phyloP scores from a whole-genome alignment of 192 early-diverging fungal genomes.

The Phlyctochytrium arcticum region DNA sequence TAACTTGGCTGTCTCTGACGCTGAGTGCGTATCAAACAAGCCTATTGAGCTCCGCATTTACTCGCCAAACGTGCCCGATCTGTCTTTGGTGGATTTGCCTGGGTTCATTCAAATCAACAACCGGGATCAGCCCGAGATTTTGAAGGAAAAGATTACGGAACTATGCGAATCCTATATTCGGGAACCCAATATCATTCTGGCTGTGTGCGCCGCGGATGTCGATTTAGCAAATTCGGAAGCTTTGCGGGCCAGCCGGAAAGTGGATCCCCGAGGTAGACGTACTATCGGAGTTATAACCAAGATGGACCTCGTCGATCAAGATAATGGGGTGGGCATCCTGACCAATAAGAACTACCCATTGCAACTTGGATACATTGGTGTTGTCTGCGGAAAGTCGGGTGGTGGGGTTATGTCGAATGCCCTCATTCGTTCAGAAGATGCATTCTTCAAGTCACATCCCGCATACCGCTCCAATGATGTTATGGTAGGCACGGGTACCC shows the following conservation, averaged over 20 bases:
- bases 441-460: conserved; percentile 53
- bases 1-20: conserved; percentile 90
- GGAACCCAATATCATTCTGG: conserved; percentile 97
- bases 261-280: conserved; percentile 88
- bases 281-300: conserved; percentile 99
- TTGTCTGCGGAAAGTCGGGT: conserved; percentile 74
- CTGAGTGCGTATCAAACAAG: conserved; percentile 86
- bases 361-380: conserved; percentile 93
- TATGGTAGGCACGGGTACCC: conserved; percentile 77
- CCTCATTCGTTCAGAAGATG: conserved; percentile 50
- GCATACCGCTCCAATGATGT: conserved; percentile 63
- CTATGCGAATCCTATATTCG: conserved; percentile 93
- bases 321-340: conserved; percentile 71
- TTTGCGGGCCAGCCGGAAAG: conserved; percentile 89
- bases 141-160: conserved; percentile 95
- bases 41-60: conserved; percentile 96
- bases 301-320: conserved; percentile 87
- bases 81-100: conserved; percentile 96
- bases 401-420: conserved; percentile 19
- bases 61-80: conserved; percentile 93
- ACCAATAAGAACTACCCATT: conserved; percentile 91
- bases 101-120: conserved; percentile 96
- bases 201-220: conserved; percentile 94
- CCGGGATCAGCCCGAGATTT: conserved; percentile 93
- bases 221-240: conserved; percentile 99